A percentile compares a stretch with the other conserved stretches of the same genome.
These are phyloP conservation scores for Begonia masoniana DNA, from an alignment of 306 rosid species.

Conservation along the genomic window DNA sequence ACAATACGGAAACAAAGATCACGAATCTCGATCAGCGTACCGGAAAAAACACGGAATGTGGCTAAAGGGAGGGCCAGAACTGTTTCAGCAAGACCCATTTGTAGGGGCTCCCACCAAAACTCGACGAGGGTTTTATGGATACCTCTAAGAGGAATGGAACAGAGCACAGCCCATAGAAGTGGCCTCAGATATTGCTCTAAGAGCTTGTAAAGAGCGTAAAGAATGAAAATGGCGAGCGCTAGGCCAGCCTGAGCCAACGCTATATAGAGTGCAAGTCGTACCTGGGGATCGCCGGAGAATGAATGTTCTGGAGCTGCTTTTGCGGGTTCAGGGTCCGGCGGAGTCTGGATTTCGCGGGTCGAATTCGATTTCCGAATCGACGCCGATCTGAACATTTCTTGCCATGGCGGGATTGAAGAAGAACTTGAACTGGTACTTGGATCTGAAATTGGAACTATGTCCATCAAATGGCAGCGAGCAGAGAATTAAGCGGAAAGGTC, in stretches of 20 bases:
- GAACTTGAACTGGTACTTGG: constrained; percentile 25
- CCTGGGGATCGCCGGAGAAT: constrained; percentile 71
- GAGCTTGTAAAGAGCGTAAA: constrained; percentile 53
- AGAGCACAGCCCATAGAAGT: constrained; percentile 83
- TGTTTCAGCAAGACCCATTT: constrained; percentile 74
- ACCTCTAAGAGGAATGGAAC: constrained; percentile 79
- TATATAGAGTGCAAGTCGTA: constrained; percentile 74
- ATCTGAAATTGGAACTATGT: constrained; percentile 53
- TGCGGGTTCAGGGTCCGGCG: constrained; percentile 4
- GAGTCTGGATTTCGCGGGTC: constrained; percentile 12
- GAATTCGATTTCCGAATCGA: constrained; percentile 37
- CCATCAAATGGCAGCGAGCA: constrained; percentile 23
- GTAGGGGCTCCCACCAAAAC: constrained; percentile 73
- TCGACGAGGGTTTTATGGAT: constrained; percentile 58
- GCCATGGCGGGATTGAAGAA: constrained; percentile 59
- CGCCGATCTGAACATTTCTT: constrained; percentile 94
- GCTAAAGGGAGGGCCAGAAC: constrained; percentile 67
- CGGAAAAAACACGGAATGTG: constrained; percentile 46
- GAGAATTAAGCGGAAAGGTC: too few relatives aligned
- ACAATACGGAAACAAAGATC: constrained; percentile 33
- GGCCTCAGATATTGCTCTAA: constrained; percentile 72
- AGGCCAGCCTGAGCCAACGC: constrained; percentile 94
- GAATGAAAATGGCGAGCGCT: constrained; percentile 58
- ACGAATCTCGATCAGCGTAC: constrained; percentile 71
- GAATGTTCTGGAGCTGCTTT: constrained; percentile 26